Evolutionary conservation across 2,329 filamentous ascomycete species (phyloP).

Genomic region (Hansfordia pulvinata): DNA sequence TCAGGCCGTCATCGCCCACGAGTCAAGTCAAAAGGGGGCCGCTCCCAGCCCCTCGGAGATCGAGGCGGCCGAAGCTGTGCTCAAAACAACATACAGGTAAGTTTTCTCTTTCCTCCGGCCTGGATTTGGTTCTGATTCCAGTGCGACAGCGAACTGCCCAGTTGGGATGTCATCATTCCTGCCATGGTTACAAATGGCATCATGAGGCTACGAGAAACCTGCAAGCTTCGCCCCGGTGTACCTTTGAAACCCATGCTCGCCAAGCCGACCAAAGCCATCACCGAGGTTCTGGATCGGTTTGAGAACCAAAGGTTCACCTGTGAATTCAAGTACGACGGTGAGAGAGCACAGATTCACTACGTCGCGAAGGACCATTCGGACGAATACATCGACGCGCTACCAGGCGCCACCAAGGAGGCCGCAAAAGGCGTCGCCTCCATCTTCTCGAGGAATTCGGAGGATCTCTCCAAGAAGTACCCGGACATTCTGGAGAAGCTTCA

Average conservation of each 20-base stretch:
- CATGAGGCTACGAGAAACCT: slow-evolving; percentile 65
- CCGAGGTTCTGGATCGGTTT: slow-evolving; percentile 91
- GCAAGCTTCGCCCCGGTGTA: slow-evolving; percentile 85
- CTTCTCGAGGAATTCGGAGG: slow-evolving; percentile 95
- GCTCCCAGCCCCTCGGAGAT: slow-evolving; percentile 62
- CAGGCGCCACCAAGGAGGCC: slow-evolving; percentile 48
- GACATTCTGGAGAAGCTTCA: slow-evolving; percentile 83
- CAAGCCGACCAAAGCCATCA: slow-evolving; percentile 96
- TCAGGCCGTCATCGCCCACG: slow-evolving; percentile 77
- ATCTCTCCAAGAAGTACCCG: slow-evolving; percentile 93
- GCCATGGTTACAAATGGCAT: slow-evolving; percentile 80
- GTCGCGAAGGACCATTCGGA: slow-evolving; percentile 68
- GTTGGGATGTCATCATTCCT: slow-evolving; percentile 89
- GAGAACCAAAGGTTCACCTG: slow-evolving; percentile 93
- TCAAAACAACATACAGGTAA: slow-evolving; percentile 85
- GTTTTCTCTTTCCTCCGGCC: slow-evolving; percentile 7
- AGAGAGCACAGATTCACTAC: slow-evolving; percentile 97
- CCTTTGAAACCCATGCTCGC: slow-evolving; percentile 97
- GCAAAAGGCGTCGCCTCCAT: slow-evolving; percentile 74
- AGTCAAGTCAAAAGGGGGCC: slow-evolving; percentile 57
- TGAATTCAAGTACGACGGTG: slow-evolving; percentile 98
- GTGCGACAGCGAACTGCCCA: slow-evolving; percentile 66
- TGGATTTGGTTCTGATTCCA: slow-evolving; percentile 16
- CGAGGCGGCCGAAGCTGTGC: slow-evolving; percentile 67
- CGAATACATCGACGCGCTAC: slow-evolving; percentile 49